phyloP scores from a whole-genome alignment of 140 eudicot genomes.

The Oenanthe javanica region DNA sequence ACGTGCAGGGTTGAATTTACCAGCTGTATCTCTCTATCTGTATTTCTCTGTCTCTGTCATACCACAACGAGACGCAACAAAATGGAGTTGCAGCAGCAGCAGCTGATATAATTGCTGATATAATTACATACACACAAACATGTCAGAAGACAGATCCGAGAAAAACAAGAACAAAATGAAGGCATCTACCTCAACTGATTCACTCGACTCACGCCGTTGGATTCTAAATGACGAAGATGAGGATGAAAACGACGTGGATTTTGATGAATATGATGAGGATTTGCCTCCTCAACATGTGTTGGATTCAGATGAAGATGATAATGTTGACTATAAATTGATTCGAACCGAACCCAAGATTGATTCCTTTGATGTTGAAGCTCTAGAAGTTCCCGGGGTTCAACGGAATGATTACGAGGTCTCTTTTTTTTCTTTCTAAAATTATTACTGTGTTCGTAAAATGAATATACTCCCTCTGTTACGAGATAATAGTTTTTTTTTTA shows the following conservation, averaged over 20 bases:
- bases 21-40: too few relatives aligned
- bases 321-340: slow-evolving; percentile 54
- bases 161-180: background rate
- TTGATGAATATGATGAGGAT: slow-evolving; percentile 24
- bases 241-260: slow-evolving; percentile 38
- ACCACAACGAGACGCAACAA: too few relatives aligned
- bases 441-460: too few relatives aligned
- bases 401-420: slow-evolving; percentile 60
- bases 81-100: too few relatives aligned
- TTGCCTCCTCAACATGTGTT: slow-evolving; percentile 24
- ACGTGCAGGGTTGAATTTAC: too few relatives aligned
- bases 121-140: background rate
- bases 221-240: slow-evolving; percentile 57
- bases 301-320: slow-evolving; percentile 72
- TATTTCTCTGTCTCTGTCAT: too few relatives aligned
- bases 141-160: background rate
- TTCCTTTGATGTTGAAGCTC: slow-evolving; percentile 95
- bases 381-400: slow-evolving; percentile 87
- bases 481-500: too few relatives aligned
- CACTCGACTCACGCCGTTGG: slow-evolving; percentile 79
- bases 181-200: slow-evolving; percentile 38
- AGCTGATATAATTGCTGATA: too few relatives aligned
- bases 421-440: too few relatives aligned
- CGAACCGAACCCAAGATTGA: slow-evolving; percentile 83
- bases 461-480: too few relatives aligned